phyloP scores from a whole-genome alignment of 73 alveolate genomes.

The Diophrys sp. region DNA sequence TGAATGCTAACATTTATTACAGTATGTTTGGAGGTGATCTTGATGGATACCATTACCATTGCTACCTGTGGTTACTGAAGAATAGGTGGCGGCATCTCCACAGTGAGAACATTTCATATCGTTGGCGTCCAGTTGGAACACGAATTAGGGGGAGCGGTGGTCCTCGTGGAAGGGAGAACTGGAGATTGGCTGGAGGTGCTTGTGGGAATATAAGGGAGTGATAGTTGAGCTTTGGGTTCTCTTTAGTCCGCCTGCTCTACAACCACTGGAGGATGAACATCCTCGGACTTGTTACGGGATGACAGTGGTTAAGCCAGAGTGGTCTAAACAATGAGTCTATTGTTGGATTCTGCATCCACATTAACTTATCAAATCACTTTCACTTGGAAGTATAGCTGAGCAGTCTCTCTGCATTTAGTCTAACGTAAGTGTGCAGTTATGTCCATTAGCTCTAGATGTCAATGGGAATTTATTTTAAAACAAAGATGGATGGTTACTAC shows the following conservation, averaged over 20 bases:
- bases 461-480: neutral
- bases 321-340: neutral
- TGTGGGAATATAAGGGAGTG: neutral
- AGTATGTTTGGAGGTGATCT: neutral
- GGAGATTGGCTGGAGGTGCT: neutral
- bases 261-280: neutral
- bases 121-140: neutral
- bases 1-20: neutral
- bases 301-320: too few species aligned
- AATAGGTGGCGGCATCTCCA: neutral
- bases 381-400: neutral
- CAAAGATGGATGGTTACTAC: neutral
- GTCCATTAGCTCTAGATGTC: neutral
- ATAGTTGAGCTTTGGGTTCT: neutral
- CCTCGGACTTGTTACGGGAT: too few species aligned
- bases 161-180: neutral
- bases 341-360: neutral
- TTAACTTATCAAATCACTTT: neutral
- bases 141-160: neutral
- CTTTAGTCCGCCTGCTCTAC: neutral
- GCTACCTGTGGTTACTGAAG: neutral
- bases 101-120: neutral
- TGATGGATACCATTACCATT: neutral
- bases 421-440: neutral
- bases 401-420: neutral